A percentile compares a stretch with the other conserved stretches of the same genome.
Evolutionary conservation across 805 yeast species (phyloP).

Genomic region (Yamadazyma tumulicola): DNA sequence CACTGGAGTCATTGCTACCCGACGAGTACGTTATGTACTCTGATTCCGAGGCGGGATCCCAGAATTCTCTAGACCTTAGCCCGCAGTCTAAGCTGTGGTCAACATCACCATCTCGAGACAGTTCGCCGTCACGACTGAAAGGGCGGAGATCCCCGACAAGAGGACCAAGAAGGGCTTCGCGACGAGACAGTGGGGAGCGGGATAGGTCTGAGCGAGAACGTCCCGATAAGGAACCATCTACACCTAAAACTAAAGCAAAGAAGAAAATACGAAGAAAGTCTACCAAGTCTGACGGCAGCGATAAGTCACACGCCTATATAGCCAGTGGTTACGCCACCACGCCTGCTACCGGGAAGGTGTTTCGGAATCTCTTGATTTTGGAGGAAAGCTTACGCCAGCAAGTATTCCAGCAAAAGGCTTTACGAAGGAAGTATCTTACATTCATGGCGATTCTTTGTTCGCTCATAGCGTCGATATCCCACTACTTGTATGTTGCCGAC

Average conservation of each 20-base stretch:
- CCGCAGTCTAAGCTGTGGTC: slow-evolving; percentile 3
- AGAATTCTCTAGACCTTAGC: slow-evolving; percentile 23
- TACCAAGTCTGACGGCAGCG: slow-evolving; percentile 20
- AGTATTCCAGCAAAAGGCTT: slow-evolving; percentile 62
- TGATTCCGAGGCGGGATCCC: slow-evolving; percentile 35
- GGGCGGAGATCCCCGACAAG: slow-evolving; percentile 4
- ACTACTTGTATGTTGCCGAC: slow-evolving; percentile 33
- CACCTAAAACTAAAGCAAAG: slow-evolving; percentile 18
- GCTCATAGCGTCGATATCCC: slow-evolving; percentile 37
- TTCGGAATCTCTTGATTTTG: slow-evolving; percentile 73
- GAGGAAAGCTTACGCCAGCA: slow-evolving; percentile 87
- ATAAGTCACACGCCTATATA: slow-evolving; percentile 16
- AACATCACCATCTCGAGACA: slow-evolving; percentile 3
- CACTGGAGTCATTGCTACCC: slow-evolving; percentile 18
- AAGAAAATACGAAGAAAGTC: slow-evolving; percentile 24
- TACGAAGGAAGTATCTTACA: slow-evolving; percentile 60
- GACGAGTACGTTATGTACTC: slow-evolving; percentile 34
- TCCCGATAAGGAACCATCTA: slow-evolving; percentile 15
- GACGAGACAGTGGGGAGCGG: slow-evolving; percentile 1
- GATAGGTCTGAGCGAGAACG: slow-evolving; percentile 6
- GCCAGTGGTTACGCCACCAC: slow-evolving; percentile 30
- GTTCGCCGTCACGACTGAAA: slow-evolving; percentile 7
- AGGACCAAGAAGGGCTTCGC: no score
- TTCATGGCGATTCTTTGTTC: slow-evolving; percentile 44
- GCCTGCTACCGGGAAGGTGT: slow-evolving; percentile 66